Evolutionary conservation across 164 flowering plant genomes (phyloP).

Genomic region (Nymphaea colorata): DNA sequence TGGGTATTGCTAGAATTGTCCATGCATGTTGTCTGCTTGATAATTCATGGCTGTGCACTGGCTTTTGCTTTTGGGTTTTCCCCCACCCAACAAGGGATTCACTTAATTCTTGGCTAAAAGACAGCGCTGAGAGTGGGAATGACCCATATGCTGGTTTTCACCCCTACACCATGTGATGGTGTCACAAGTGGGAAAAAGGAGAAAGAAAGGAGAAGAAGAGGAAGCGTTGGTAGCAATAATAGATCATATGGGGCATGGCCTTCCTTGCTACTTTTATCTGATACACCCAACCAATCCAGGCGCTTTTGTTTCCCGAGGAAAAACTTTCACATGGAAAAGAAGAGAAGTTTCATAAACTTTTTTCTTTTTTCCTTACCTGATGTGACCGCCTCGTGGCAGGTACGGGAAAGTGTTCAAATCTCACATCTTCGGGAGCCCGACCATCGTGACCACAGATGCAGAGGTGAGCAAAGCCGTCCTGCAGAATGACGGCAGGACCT

Average conservation of each 20-base stretch:
- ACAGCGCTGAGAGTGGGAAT: not conserved
- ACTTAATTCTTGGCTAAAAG: not conserved
- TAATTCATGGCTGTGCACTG: not conserved
- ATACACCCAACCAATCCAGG: not conserved
- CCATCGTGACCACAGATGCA: constrained; percentile 78
- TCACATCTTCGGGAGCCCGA: constrained; percentile 77
- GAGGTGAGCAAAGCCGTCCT: constrained; percentile 66
- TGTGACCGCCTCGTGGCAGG: constrained; percentile 20
- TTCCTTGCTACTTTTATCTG: not conserved
- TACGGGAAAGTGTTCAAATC: constrained; percentile 97
- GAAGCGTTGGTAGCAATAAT: not conserved
- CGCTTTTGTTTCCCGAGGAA: not conserved
- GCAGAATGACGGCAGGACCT: constrained; percentile 66
- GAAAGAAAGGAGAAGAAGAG: too few species aligned
- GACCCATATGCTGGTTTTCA: not conserved
- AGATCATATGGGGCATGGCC: not conserved
- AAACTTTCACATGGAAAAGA: not conserved
- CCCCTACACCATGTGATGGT: not conserved
- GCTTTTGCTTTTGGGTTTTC: not conserved
- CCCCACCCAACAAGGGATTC: not conserved
- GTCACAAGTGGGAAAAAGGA: not conserved
- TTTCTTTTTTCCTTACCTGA: too few species aligned
- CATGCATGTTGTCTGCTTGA: not conserved
- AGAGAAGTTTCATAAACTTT: too few species aligned
- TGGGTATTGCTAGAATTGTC: not conserved